Evolutionary conservation across 163 green algal species (phyloP).

Genomic region (Coccomyxa subellipsoidea): DNA sequence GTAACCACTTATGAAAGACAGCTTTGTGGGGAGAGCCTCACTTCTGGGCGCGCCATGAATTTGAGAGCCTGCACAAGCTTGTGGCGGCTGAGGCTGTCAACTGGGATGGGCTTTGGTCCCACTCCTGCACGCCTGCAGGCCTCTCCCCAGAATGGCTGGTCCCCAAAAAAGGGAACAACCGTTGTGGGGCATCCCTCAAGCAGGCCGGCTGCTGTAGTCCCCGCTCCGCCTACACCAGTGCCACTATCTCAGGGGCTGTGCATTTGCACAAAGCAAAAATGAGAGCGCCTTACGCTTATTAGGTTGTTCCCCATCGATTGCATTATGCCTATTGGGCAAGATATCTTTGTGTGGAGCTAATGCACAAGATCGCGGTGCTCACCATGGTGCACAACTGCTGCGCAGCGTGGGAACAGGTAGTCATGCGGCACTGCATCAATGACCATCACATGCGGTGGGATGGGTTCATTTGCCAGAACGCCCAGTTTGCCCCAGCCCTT

Average conservation of each 20-base stretch:
- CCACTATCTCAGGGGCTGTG: too few species aligned
- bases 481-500: slow-evolving; percentile 53
- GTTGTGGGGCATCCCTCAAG: slow-evolving; percentile 49
- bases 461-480: slow-evolving; percentile 10
- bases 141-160: slow-evolving; percentile 65
- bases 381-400: slow-evolving; percentile 39
- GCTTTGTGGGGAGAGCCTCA: too few species aligned
- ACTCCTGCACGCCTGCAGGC: slow-evolving; percentile 34
- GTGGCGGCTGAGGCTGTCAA: slow-evolving; percentile 45
- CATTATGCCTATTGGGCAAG: too few species aligned
- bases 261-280: background rate
- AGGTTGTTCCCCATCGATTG: too few species aligned
- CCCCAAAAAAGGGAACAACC: slow-evolving; percentile 66
- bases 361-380: background rate
- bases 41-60: slow-evolving; percentile 26
- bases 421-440: slow-evolving; percentile 52
- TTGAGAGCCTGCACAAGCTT: slow-evolving; percentile 44
- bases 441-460: slow-evolving; percentile 21
- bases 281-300: too few species aligned
- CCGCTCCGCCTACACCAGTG: background rate
- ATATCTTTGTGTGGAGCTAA: too few species aligned
- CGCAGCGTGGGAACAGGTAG: slow-evolving; percentile 72
- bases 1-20: too few species aligned
- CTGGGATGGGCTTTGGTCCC: slow-evolving; percentile 56
- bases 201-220: slow-evolving; percentile 29